Evolutionary conservation across 345 rosid species (phyloP), one percentile per base, ranked within the genome.

Genomic region (Syzygium oleosum): DNA sequence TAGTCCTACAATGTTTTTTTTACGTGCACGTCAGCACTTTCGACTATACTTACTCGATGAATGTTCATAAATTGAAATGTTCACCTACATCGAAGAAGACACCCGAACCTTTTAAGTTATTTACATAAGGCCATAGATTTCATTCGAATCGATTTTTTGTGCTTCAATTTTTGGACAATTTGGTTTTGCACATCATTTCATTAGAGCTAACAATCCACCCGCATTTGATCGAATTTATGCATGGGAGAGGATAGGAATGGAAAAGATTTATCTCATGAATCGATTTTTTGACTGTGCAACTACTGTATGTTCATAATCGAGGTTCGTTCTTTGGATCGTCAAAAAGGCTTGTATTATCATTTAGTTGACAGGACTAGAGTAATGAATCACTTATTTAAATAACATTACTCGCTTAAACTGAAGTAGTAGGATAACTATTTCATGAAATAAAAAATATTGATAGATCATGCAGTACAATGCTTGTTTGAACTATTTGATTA

Each of bases 171-270:
- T 52, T 52, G 17, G 54, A 52, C 15, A 15, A 52, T 52, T 52
- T 14, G 54, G 15, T 52, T 52, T 52, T 52, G 54, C 54, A 6
- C 54, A 15, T 52, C 54, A 52, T 52, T 61, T 61, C 34, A 13
- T 6, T n/a, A 31, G 22, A 16, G 23, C 6, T n/a, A 17, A 16
- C 23, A 65, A 6, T 14, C 11, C 8, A 29, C 7, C 0, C 0
- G 23, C 16, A 6, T 31, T 65, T 23, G 34, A 8, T 31, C 23
- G 19, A 65, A 65, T 65, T 31, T 65, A 65, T 5, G 1, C 43
- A 16, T 31, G 43, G 43, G 79, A 65, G 6, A 65, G 22, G 43
- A 31, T 38, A 7, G 3, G 12, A 29, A 31, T 65, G 78, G 3
- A 21, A 65, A 65, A 31, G 21, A 31, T 31, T 65, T 16, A 65